phyloP scores from a whole-genome alignment of 2,329 filamentous ascomycete species.

The Penicillium concentricum region DNA sequence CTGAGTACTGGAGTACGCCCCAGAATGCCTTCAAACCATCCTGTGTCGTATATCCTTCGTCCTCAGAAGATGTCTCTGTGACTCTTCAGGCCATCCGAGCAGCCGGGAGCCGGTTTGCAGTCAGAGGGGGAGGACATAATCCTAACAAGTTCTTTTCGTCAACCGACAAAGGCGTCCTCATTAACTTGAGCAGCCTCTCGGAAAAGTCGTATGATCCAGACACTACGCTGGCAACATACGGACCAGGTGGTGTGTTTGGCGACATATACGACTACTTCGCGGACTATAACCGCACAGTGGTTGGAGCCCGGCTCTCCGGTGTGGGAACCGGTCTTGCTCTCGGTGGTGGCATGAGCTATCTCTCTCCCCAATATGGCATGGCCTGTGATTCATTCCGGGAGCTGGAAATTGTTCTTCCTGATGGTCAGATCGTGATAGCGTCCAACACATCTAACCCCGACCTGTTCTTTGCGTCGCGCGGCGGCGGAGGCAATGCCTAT shows the following conservation, averaged over 20 bases:
- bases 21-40: slow-evolving; percentile 27
- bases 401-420: slow-evolving; percentile 21
- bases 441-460: slow-evolving; percentile 14
- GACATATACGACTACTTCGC: slow-evolving; percentile 25
- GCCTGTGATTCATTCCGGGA: slow-evolving; percentile 29
- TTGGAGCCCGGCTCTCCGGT: slow-evolving; percentile 25
- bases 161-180: slow-evolving; percentile 25
- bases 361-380: slow-evolving; percentile 29
- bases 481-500: slow-evolving; percentile 29
- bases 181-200: slow-evolving; percentile 25
- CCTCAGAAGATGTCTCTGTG: slow-evolving; percentile 28
- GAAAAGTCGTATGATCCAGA: slow-evolving; percentile 25
- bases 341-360: slow-evolving; percentile 28
- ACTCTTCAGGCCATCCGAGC: slow-evolving; percentile 24
- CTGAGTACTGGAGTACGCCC: slow-evolving; percentile 28
- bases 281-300: slow-evolving; percentile 23
- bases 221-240: slow-evolving; percentile 26
- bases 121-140: slow-evolving; percentile 31
- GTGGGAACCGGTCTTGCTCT: slow-evolving; percentile 28
- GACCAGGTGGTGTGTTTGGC: slow-evolving; percentile 26
- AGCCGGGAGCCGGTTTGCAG: slow-evolving; percentile 25
- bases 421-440: slow-evolving; percentile 17
- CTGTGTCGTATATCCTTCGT: slow-evolving; percentile 27
- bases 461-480: slow-evolving; percentile 24
- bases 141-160: slow-evolving; percentile 30